Evolutionary conservation across 345 rosid species (phyloP).

Genomic region (Linum tenue): DNA sequence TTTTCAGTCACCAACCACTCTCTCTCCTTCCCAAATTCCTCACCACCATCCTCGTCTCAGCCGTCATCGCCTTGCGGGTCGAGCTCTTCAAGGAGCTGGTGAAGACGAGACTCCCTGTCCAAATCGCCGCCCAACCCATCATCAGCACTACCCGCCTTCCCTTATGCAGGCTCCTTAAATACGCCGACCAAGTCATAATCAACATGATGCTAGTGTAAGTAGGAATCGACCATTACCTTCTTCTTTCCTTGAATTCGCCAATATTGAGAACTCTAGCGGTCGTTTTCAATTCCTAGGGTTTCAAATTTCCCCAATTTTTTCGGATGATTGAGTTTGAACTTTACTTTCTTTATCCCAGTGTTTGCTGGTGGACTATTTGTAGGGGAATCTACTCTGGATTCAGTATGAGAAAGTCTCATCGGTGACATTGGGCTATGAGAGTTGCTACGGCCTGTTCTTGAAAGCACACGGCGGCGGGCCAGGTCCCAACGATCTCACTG

Average conservation of each 20-base stretch:
- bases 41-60: slow-evolving; percentile 34
- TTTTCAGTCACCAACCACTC: slow-evolving; percentile 26
- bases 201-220: slow-evolving; percentile 77
- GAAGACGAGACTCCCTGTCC: slow-evolving; percentile 82
- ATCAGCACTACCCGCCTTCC: slow-evolving; percentile 86
- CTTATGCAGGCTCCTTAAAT: slow-evolving; percentile 87
- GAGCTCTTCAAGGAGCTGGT: slow-evolving; percentile 60
- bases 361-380: slow-evolving; percentile 80
- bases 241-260: not conserved
- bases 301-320: not conserved
- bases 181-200: slow-evolving; percentile 70
- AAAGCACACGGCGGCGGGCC: slow-evolving; percentile 98
- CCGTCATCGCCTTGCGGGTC: slow-evolving; percentile 38
- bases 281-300: not conserved
- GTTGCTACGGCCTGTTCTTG: slow-evolving; percentile 70
- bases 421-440: slow-evolving; percentile 73
- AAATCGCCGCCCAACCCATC: slow-evolving; percentile 79
- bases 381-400: slow-evolving; percentile 93
- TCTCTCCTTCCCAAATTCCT: slow-evolving; percentile 17
- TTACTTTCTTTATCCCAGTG: not conserved
- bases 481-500: slow-evolving; percentile 86
- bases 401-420: slow-evolving; percentile 74
- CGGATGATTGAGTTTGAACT: not conserved
- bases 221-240: not conserved
- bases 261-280: not conserved